Evolutionary conservation across 805 yeast species (phyloP).

Genomic region (Schwanniomyces vanrijiae): DNA sequence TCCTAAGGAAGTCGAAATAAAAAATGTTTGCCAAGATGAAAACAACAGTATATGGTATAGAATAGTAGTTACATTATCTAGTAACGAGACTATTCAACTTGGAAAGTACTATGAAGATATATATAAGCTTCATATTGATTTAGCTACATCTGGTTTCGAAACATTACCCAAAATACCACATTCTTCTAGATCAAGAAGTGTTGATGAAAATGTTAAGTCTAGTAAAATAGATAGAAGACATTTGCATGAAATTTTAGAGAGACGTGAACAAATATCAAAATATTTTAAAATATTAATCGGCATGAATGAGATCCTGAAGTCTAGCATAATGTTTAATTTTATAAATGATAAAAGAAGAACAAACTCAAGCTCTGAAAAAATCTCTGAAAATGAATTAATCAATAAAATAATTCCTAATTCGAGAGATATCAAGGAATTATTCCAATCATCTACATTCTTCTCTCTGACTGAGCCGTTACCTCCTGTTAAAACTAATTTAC

Average conservation of each 20-base stretch:
- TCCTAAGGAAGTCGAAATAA: conserved; percentile 10
- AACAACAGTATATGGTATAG: conserved; percentile 32
- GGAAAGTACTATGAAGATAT: conserved; percentile 38
- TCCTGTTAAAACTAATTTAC: conserved; percentile 5
- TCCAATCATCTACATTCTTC: conserved; percentile 9
- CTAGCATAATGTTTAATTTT: conserved; percentile 9
- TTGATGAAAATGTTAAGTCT: neutral
- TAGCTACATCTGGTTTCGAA: conserved; percentile 6
- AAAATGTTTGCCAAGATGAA: conserved; percentile 22
- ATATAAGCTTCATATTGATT: conserved; percentile 26
- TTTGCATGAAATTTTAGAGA: conserved; percentile 15
- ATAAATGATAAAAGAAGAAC: conserved; percentile 4
- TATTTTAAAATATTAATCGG: conserved; percentile 22
- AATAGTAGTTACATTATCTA: conserved; percentile 19
- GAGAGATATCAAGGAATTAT: conserved; percentile 12
- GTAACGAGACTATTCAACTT: conserved; percentile 18
- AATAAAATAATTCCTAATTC: conserved; percentile 20
- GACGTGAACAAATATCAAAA: conserved; percentile 22
- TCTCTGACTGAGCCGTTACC: conserved; percentile 27
- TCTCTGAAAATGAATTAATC: conserved; percentile 12
- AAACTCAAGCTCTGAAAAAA: neutral
- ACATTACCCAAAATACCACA: conserved; percentile 29
- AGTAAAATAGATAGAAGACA: conserved; percentile 13
- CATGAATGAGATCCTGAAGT: conserved; percentile 10
- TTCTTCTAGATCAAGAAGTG: conserved; percentile 17